These are phyloP conservation scores for Aspergillus mulundensis DNA, from an alignment of 495 filamentous ascomycete genomes.

Conservation along the genomic window DNA sequence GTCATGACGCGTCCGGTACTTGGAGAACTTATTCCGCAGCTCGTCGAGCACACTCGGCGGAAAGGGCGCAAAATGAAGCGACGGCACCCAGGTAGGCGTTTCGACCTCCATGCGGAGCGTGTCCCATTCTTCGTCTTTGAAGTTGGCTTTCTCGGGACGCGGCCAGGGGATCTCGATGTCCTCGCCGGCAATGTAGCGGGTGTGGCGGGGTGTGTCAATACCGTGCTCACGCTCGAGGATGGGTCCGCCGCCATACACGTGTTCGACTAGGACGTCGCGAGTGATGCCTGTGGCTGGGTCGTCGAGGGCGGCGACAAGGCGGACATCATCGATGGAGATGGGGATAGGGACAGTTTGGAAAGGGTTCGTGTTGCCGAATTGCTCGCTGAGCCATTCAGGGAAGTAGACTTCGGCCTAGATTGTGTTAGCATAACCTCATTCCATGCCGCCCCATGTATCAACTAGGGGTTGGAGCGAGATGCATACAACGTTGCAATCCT, in stretches of 20 bases:
- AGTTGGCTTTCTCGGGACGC: slow-evolving; percentile 30
- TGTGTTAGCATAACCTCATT: background rate
- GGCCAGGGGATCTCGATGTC: slow-evolving; percentile 73
- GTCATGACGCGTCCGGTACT: slow-evolving; percentile 79
- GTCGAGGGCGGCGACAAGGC: slow-evolving; percentile 71
- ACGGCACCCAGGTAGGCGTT: slow-evolving; percentile 68
- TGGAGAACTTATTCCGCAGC: slow-evolving; percentile 77
- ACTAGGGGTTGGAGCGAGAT: background rate
- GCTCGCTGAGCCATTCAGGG: slow-evolving; percentile 48
- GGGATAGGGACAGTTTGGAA: slow-evolving; percentile 45
- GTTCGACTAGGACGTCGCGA: slow-evolving; percentile 70
- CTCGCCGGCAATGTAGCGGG: slow-evolving; percentile 41
- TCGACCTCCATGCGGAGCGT: slow-evolving; percentile 75
- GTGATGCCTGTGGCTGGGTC: slow-evolving; percentile 58
- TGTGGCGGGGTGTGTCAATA: slow-evolving; percentile 34
- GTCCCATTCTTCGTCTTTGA: slow-evolving; percentile 57
- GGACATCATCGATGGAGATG: slow-evolving; percentile 64
- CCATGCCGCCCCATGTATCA: background rate
- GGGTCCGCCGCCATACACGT: slow-evolving; percentile 46
- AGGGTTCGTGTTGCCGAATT: slow-evolving; percentile 36
- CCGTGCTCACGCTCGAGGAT: slow-evolving; percentile 30
- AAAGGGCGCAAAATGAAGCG: slow-evolving; percentile 71
- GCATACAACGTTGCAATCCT: slow-evolving; percentile 65
- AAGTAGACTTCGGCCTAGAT: slow-evolving; percentile 54
- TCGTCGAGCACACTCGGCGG: slow-evolving; percentile 77